Conservation (phyloP, 2,329 filamentous ascomycete genomes). For the Epichloe glyceriae region DNA sequence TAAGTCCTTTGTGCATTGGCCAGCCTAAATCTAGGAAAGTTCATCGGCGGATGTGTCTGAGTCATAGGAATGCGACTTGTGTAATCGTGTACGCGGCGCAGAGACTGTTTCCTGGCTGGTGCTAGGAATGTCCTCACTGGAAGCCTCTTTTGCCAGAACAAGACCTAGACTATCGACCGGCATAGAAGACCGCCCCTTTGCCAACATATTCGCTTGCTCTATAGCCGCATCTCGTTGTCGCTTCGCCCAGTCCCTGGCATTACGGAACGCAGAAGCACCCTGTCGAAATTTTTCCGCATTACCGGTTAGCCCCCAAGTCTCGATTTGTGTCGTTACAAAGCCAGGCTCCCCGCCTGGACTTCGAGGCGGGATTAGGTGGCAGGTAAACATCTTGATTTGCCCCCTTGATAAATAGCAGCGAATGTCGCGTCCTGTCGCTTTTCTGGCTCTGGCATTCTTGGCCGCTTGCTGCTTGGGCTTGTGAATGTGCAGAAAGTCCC, state of each 20-base stretch:
- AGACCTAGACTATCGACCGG: too few relatives aligned
- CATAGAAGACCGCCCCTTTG: too few relatives aligned
- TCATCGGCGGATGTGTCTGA: background rate
- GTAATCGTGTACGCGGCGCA: too few relatives aligned
- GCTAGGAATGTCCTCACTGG: too few relatives aligned
- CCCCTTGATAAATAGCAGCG: background rate
- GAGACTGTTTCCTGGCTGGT: too few relatives aligned
- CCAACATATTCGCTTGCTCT: background rate
- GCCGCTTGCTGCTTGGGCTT: too few relatives aligned
- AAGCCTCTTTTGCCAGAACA: too few relatives aligned
- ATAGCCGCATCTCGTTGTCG: background rate
- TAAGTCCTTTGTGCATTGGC: background rate
- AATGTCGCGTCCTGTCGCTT: too few relatives aligned
- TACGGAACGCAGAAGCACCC: slow-evolving; percentile 1
- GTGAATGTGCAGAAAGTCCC: too few relatives aligned
- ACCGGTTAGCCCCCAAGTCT: background rate
- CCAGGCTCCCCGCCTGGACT: background rate
- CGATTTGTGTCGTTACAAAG: slow-evolving; percentile 1
- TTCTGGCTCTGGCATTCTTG: too few relatives aligned
- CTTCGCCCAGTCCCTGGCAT: slow-evolving; percentile 2
- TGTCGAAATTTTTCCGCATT: background rate
- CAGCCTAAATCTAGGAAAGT: background rate
- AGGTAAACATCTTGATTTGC: slow-evolving; percentile 1
- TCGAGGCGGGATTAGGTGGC: background rate
- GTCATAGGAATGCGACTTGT: background rate